Percentiles rank a stretch among this genome's conserved stretches.
Conservation (phyloP, 78 protist species). For the Dictyostelium purpureum region DNA sequence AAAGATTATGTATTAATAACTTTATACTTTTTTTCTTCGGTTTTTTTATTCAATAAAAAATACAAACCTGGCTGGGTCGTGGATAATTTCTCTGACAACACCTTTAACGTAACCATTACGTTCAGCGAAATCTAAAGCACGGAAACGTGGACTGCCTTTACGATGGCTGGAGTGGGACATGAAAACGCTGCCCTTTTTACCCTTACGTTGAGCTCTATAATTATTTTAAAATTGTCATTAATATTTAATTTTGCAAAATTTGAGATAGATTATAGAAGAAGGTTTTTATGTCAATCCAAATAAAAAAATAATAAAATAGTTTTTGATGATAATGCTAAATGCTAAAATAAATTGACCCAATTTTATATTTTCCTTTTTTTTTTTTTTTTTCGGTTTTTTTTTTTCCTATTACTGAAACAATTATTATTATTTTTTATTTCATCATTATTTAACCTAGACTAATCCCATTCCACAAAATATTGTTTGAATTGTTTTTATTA, state of each 20-base stretch:
- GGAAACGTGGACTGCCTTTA: constrained; percentile 96
- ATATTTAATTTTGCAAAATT: not conserved
- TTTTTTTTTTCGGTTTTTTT: not conserved
- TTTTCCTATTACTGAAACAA: too few relatives aligned
- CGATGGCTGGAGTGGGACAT: constrained; percentile 94
- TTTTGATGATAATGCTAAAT: too few relatives aligned
- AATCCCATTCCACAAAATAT: too few relatives aligned
- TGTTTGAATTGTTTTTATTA: too few relatives aligned
- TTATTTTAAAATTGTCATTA: not conserved
- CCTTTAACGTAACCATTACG: constrained; percentile 97
- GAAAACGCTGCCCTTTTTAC: constrained; percentile 76
- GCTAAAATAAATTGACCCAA: not conserved
- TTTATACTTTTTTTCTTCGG: too few relatives aligned
- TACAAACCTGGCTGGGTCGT: constrained; percentile 99
- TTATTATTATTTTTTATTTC: too few relatives aligned
- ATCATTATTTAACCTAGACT: too few relatives aligned
- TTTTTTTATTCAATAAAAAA: too few relatives aligned
- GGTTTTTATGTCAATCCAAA: not conserved
- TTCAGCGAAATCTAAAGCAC: constrained; percentile 98
- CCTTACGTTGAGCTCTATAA: constrained; percentile 86
- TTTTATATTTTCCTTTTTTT: not conserved
- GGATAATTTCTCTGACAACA: constrained; percentile 95
- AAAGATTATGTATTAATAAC: too few relatives aligned
- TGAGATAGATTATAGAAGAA: not conserved
- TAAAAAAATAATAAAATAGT: not conserved